Base-by-base conservation (phyloP, 805 yeast species). In the Clavispora fructus region DNA sequence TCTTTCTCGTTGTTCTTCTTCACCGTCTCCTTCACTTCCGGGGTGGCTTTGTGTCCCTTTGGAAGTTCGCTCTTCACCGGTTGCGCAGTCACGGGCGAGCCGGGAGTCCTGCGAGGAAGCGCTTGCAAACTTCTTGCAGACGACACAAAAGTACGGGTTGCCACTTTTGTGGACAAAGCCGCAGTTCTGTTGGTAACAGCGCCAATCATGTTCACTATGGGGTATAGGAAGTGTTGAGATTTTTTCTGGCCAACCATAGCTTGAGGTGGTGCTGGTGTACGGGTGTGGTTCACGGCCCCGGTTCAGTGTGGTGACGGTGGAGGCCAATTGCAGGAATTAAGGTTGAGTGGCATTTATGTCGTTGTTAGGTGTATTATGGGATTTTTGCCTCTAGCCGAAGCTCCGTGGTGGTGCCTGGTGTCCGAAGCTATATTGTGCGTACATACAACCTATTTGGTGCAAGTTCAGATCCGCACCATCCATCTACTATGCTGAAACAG, bases 11-110 rank as follows among this genome's bases (percentile, higher is more conserved):
- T 52, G 38, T 49, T 51, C 16, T 55, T 56, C 30, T 41, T 43
- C n/a, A 57, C 56, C 44, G 50, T 52, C 16, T 50, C 56, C 43
- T 51, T 58, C 40, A 59, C 45, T 31, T 45, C 55, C 1, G 43
- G 39, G n/a, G 49, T n/a, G 23, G 47, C 49, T 17, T 37, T 44
- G 40, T 41, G 48, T 5, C 38, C 41, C 31, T 48, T 49, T 27
- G 45, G 43, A 11, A 23, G 38, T 7, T 38, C 27, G 41, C 44
- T 41, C 35, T 53, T 53, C 17, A 53, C 57, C 7, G 54, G 46
- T 37, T 53, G 54, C 9, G 55, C 39, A 8, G 55, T 53, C 25
- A 47, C 53, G 16, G 57, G 55, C 29, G 53, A 45, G 14, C 51
- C 53, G 1, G 50, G 46, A 25, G 39, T 42, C n/a, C 47, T 31